A percentile compares a stretch with the other conserved stretches of the same genome.
Evolutionary conservation across 768 basidiomycete genomes (phyloP).

Genomic region (Amanita rimosa): DNA sequence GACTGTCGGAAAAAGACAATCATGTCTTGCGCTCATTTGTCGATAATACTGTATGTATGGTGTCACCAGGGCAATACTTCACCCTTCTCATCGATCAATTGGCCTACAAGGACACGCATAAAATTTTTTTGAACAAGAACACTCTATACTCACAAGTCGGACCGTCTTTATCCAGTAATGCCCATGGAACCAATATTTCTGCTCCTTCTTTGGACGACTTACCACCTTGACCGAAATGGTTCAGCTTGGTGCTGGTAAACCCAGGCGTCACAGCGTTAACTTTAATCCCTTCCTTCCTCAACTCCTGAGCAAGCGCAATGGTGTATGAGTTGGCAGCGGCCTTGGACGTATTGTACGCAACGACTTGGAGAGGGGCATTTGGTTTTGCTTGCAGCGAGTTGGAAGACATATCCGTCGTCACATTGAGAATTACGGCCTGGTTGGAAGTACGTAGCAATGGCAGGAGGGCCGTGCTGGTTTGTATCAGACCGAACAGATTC

Average conservation of each 20-base stretch:
- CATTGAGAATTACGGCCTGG: conserved; percentile 29
- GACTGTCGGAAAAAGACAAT: too few species aligned
- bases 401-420: conserved; percentile 33
- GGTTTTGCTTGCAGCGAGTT: conserved; percentile 24
- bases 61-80: conserved; percentile 22
- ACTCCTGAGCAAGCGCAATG: conserved; percentile 52
- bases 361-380: conserved; percentile 19
- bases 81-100: conserved; percentile 23
- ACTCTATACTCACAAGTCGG: conserved; percentile 21
- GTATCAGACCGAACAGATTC: conserved; percentile 32
- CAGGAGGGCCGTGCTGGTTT: conserved; percentile 28
- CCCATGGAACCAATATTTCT: conserved; percentile 25
- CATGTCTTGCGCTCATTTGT: too few species aligned
- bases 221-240: conserved; percentile 24
- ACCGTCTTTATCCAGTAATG: conserved; percentile 26
- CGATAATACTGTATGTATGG: too few species aligned
- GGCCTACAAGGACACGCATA: conserved; percentile 9
- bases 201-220: conserved; percentile 25
- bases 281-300: conserved; percentile 39
- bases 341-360: conserved; percentile 60
- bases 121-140: neutral
- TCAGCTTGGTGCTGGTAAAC: conserved; percentile 33
- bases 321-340: conserved; percentile 54
- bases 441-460: conserved; percentile 25
- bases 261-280: conserved; percentile 59